Conservation (phyloP, 805 yeast species). For the Lipomyces chichibuensis region DNA sequence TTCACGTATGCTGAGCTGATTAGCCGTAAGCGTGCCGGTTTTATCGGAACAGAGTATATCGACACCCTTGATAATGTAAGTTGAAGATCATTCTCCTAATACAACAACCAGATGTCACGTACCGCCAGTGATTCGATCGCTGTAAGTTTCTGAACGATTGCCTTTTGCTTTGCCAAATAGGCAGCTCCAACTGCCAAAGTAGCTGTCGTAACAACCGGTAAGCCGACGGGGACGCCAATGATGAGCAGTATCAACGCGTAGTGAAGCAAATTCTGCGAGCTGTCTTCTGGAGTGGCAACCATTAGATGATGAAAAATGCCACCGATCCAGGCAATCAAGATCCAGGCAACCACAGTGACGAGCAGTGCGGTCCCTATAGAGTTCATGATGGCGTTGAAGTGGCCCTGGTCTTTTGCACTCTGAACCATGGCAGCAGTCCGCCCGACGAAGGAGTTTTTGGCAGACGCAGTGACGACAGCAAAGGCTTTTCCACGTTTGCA, state of each 20-base stretch:
- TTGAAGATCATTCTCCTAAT: slow-evolving; percentile 85
- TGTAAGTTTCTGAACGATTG: slow-evolving; percentile 93
- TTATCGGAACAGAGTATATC: slow-evolving; percentile 96
- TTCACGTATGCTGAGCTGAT: slow-evolving; percentile 90
- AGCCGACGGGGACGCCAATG: slow-evolving; percentile 98
- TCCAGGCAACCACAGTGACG: slow-evolving; percentile 83
- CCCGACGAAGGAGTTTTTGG: slow-evolving; percentile 94
- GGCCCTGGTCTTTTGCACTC: slow-evolving; percentile 92
- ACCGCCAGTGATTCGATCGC: slow-evolving; percentile 94
- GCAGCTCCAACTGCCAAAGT: slow-evolving; percentile 99
- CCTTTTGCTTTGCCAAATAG: slow-evolving; percentile 93
- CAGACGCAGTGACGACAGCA: slow-evolving; percentile 93
- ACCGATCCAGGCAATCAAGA: slow-evolving; percentile 88
- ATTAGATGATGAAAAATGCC: slow-evolving; percentile 89
- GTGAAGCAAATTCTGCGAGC: slow-evolving; percentile 67
- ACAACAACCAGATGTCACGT: slow-evolving; percentile 43
- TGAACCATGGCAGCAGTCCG: slow-evolving; percentile 95
- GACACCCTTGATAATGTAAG: slow-evolving; percentile 67
- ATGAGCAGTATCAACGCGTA: slow-evolving; percentile 94
- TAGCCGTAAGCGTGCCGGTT: slow-evolving; percentile 96
- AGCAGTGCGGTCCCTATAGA: slow-evolving; percentile 93
- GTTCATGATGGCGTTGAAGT: slow-evolving; percentile 95
- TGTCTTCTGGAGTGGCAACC: slow-evolving; percentile 64
- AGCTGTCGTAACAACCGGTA: slow-evolving; percentile 97
- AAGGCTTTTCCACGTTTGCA: slow-evolving; percentile 95